Evolutionary conservation across 1,284 basidiomycete genomes (phyloP).

Genomic region (Phellinidium pouzarii): DNA sequence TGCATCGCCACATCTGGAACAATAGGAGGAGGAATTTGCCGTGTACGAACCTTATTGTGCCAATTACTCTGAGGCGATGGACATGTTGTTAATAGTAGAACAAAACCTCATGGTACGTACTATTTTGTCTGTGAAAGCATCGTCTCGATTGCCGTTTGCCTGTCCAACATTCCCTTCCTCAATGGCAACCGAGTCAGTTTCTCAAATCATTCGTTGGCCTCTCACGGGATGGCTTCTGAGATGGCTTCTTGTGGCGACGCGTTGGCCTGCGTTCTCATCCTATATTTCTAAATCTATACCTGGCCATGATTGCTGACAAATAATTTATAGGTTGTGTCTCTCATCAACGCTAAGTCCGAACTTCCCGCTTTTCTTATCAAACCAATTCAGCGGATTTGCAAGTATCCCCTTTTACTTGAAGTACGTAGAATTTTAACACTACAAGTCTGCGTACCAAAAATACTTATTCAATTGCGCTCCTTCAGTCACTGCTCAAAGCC

Average conservation of each 20-base stretch:
- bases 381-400: slow-evolving; percentile 74
- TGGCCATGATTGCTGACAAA: slow-evolving; percentile 17
- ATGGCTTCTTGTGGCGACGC: slow-evolving; percentile 15
- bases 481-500: slow-evolving; percentile 73
- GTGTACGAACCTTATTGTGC: slow-evolving; percentile 98
- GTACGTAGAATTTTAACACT: slow-evolving; percentile 34
- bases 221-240: slow-evolving; percentile 8
- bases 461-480: slow-evolving; percentile 18
- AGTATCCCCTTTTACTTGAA: slow-evolving; percentile 64
- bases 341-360: slow-evolving; percentile 82
- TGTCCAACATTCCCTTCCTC: slow-evolving; percentile 21
- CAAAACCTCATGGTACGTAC: slow-evolving; percentile 72
- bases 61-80: slow-evolving; percentile 86
- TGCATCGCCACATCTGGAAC: slow-evolving; percentile 30
- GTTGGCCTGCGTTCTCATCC: not conserved
- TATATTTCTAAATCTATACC: slow-evolving; percentile 3
- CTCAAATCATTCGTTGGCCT: slow-evolving; percentile 6
- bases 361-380: slow-evolving; percentile 80
- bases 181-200: slow-evolving; percentile 19
- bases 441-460: slow-evolving; percentile 11
- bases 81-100: slow-evolving; percentile 82
- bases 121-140: slow-evolving; percentile 18
- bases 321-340: slow-evolving; percentile 25
- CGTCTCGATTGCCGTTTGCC: slow-evolving; percentile 20
- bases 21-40: slow-evolving; percentile 88